Evolutionary conservation across 305 asterid genomes (phyloP).

Genomic region (Andrographis paniculata): DNA sequence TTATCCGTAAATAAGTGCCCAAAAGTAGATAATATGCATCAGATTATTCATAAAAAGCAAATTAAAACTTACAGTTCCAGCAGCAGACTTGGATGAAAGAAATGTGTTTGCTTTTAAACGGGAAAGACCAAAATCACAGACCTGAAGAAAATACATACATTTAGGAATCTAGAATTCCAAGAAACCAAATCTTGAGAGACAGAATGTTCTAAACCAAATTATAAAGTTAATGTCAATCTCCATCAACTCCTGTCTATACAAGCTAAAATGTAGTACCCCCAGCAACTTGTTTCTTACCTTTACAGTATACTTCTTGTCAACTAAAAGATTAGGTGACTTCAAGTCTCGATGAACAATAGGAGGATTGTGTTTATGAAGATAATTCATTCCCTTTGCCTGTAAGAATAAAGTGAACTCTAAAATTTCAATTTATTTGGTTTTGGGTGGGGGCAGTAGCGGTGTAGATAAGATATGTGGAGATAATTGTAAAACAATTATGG

Average conservation of each 20-base stretch:
- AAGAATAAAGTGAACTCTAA: too few species aligned
- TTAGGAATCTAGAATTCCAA: too few species aligned
- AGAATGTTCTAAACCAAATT: neutral
- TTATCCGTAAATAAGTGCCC: constrained; percentile 14
- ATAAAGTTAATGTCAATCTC: neutral
- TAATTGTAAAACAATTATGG: neutral
- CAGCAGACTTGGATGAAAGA: constrained; percentile 97
- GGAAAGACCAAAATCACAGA: constrained; percentile 98
- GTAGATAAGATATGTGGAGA: neutral
- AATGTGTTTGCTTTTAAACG: constrained; percentile 93
- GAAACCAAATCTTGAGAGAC: neutral
- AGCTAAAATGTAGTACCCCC: neutral
- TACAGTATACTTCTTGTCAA: constrained; percentile 91
- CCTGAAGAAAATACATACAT: constrained; percentile 35
- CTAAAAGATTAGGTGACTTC: constrained; percentile 98
- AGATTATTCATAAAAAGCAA: constrained; percentile 11
- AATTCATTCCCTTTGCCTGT: constrained; percentile 99
- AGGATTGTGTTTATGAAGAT: too few species aligned
- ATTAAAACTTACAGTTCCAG: constrained; percentile 84
- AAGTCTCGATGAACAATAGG: too few species aligned
- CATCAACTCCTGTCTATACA: too few species aligned
- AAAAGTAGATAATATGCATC: constrained; percentile 13
- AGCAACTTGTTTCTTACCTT: constrained; percentile 44
- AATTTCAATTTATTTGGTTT: neutral
- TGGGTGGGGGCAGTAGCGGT: neutral